phyloP scores from a whole-genome alignment of 805 yeast genomes.

The Candida tibetensis region DNA sequence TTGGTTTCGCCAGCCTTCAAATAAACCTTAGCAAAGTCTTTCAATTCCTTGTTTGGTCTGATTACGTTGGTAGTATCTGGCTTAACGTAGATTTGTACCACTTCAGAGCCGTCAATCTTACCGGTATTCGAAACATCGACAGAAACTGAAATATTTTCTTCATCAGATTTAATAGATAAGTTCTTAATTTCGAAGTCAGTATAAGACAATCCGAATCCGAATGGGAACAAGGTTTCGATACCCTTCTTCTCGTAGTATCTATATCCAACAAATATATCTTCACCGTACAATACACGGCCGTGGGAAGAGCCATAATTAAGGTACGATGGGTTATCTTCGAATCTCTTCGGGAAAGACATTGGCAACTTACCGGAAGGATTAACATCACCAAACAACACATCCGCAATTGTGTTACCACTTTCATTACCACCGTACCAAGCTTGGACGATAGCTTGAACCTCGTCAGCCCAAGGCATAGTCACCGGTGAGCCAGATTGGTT shows the following conservation, averaged over 20 bases:
- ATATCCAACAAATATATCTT: slow-evolving; percentile 65
- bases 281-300: slow-evolving; percentile 60
- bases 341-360: slow-evolving; percentile 50
- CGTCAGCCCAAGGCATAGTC: slow-evolving; percentile 49
- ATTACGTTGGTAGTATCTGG: slow-evolving; percentile 35
- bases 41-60: slow-evolving; percentile 60
- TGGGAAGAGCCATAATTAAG: slow-evolving; percentile 49
- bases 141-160: slow-evolving; percentile 26
- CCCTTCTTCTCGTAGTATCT: slow-evolving; percentile 54
- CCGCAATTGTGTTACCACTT: slow-evolving; percentile 57
- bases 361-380: slow-evolving; percentile 62
- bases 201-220: slow-evolving; percentile 64
- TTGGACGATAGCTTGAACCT: slow-evolving; percentile 45
- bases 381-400: slow-evolving; percentile 56
- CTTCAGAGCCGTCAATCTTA: slow-evolving; percentile 48
- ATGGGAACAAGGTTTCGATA: slow-evolving; percentile 51
- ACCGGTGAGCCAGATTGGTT: slow-evolving; percentile 64
- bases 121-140: slow-evolving; percentile 51
- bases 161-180: slow-evolving; percentile 28
- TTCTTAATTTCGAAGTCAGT: slow-evolving; percentile 45
- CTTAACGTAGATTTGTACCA: slow-evolving; percentile 52
- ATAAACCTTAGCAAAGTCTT: slow-evolving; percentile 51
- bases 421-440: slow-evolving; percentile 62
- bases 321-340: slow-evolving; percentile 56
- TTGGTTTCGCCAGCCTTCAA: slow-evolving; percentile 44